These are phyloP conservation scores for Fusarium sp. DNA, from an alignment of 2,329 filamentous ascomycete species.

Conservation along the genomic window DNA sequence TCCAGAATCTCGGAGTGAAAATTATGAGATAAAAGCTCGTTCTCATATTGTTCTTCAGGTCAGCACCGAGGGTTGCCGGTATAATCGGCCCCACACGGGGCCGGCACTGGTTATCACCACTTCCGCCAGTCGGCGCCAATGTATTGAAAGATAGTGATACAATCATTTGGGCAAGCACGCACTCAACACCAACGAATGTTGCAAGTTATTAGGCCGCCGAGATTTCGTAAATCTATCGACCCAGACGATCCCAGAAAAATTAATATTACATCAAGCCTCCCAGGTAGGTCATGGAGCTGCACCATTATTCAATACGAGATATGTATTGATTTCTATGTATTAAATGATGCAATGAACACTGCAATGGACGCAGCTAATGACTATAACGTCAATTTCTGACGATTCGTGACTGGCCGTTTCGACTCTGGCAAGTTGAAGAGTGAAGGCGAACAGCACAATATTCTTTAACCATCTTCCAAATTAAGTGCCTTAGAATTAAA, in stretches of 20 bases:
- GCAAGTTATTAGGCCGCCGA: not conserved
- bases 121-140: not conserved
- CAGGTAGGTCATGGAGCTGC: not conserved
- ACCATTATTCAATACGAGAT: not conserved
- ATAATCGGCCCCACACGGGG: not conserved
- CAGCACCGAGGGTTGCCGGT: not conserved
- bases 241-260: not conserved
- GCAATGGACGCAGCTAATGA: not conserved
- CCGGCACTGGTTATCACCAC: not conserved
- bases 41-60: not conserved
- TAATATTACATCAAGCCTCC: not conserved
- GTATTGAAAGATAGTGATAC: not conserved
- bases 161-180: not conserved
- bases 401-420: not conserved
- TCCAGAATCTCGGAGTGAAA: not conserved
- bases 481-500: not conserved
- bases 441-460: not conserved
- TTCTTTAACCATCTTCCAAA: not conserved
- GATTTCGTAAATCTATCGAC: not conserved
- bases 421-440: not conserved
- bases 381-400: too few species aligned
- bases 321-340: not conserved
- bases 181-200: not conserved
- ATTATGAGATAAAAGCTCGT: not conserved
- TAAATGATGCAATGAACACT: not conserved